Evolutionary conservation across 1,139 yeast species (phyloP), one percentile per base, ranked within the genome.

Genomic region (Taphrina communis): DNA sequence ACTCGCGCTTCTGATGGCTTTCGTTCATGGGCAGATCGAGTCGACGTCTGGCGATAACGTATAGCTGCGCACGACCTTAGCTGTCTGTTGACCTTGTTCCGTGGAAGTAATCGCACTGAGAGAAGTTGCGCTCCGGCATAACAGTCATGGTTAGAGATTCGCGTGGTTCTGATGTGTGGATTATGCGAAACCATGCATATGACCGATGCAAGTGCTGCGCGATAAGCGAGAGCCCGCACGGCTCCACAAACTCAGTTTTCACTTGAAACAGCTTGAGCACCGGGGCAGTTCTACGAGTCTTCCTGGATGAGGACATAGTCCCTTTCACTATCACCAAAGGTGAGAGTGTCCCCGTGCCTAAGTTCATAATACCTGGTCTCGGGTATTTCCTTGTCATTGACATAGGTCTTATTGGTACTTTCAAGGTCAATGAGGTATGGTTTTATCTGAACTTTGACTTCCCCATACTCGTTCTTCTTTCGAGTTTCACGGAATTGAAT

Each of bases 371-470:
- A 86, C 50, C 85, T 76, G 21, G 81, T 77, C 0, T 77, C 72
- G 1, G 87, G 87, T 0, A 86, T 73, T 38, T 76, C 77, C 6
- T 78, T 78, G 14, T 80, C 83, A 73, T 86, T 85, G 50, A 86
- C 73, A 58, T 76, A 76, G 0, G 88, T 85, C 0, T 88, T 88
- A 72, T 84, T 83, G 1, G 85, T 80, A 0, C 87, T 83, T 25
- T 81, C 83, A 38, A 86, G 75, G 72, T 86, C 89, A 48, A 85
- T 81, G 6, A 86, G 66, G 71, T 84, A 86, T 1, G 85, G 82
- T 46, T 75, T 75, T 35, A 72, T 58, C 5, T 58, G 5, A 60
- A 69, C 19, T 73, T 69, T 25, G 73, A 72, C 50, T 71, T 71
- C 71, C 7, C 73, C 73, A 6, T 52, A 62, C 44, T 65, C 72